Conservation (phyloP, 495 filamentous ascomycete species). For the Jackrogersella multiformis region DNA sequence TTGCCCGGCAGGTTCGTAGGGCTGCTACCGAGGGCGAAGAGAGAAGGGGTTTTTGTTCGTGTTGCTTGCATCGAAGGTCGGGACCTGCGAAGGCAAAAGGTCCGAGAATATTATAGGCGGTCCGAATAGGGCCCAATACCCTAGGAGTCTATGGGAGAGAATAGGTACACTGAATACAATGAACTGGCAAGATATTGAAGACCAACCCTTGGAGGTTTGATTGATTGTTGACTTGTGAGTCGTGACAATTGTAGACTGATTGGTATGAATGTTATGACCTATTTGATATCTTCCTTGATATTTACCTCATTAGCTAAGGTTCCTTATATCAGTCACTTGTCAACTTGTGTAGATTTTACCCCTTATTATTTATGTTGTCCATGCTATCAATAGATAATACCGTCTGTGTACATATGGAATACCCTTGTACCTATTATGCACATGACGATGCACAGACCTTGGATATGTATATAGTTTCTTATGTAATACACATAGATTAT, state of each 20-base stretch:
- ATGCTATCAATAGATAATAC: no score
- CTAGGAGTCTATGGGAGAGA: slow-evolving; percentile 11
- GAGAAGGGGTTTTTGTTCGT: neutral
- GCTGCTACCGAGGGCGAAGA: neutral
- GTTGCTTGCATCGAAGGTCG: slow-evolving; percentile 11
- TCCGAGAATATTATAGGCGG: slow-evolving; percentile 18
- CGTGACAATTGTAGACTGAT: no score
- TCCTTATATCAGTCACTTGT: no score
- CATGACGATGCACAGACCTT: no score
- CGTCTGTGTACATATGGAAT: no score
- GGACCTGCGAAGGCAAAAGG: slow-evolving; percentile 5
- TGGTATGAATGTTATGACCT: no score
- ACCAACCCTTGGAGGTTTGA: neutral
- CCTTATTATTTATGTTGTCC: no score
- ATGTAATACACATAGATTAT: neutral
- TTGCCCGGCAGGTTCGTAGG: neutral
- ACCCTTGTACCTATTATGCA: no score
- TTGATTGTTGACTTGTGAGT: neutral
- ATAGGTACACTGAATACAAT: slow-evolving; percentile 28
- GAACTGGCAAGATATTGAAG: slow-evolving; percentile 4
- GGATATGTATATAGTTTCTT: no score
- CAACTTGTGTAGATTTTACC: no score
- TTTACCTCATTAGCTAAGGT: no score
- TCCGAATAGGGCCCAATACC: slow-evolving; percentile 9
- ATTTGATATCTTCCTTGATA: no score